phyloP scores from a whole-genome alignment of 2,329 filamentous ascomycete species.

The Verticillium tricorpus region DNA sequence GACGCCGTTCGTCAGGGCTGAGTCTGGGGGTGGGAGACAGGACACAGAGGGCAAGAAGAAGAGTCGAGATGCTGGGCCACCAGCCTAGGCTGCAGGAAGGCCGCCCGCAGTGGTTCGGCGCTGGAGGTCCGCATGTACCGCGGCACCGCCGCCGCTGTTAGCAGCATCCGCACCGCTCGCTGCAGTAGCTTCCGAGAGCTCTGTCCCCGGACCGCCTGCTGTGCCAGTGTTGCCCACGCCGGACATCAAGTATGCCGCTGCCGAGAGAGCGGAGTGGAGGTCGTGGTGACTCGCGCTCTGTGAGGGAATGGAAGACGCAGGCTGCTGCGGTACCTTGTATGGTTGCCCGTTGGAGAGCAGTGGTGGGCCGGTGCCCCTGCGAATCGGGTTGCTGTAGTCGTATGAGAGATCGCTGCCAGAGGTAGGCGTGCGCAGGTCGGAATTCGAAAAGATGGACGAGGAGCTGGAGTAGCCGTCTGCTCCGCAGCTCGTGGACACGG shows the following conservation, averaged over 20 bases:
- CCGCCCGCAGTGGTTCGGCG: neutral
- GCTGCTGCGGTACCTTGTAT: slow-evolving; percentile 8
- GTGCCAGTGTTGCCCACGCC: neutral
- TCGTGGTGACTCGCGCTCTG: neutral
- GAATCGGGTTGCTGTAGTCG: slow-evolving; percentile 9
- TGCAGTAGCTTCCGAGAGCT: neutral
- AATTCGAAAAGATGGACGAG: slow-evolving; percentile 11
- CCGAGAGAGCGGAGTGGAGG: neutral
- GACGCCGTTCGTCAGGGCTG: neutral
- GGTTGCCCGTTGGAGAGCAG: slow-evolving; percentile 9
- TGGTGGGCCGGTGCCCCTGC: slow-evolving; percentile 8
- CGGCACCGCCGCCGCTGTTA: neutral
- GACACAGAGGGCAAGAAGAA: neutral
- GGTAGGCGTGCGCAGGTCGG: slow-evolving; percentile 11
- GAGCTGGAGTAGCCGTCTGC: slow-evolving; percentile 9
- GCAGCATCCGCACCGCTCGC: neutral
- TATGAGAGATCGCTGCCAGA: slow-evolving; percentile 12
- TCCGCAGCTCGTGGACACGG: slow-evolving; percentile 1
- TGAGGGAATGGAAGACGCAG: neutral
- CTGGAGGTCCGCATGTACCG: neutral
- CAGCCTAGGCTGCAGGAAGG: neutral
- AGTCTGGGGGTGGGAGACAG: neutral
- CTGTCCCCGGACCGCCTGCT: neutral
- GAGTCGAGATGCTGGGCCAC: neutral
- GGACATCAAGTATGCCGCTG: neutral